Base-by-base conservation (phyloP, 2,329 filamentous ascomycete species). In the Neonectria ditissima region DNA sequence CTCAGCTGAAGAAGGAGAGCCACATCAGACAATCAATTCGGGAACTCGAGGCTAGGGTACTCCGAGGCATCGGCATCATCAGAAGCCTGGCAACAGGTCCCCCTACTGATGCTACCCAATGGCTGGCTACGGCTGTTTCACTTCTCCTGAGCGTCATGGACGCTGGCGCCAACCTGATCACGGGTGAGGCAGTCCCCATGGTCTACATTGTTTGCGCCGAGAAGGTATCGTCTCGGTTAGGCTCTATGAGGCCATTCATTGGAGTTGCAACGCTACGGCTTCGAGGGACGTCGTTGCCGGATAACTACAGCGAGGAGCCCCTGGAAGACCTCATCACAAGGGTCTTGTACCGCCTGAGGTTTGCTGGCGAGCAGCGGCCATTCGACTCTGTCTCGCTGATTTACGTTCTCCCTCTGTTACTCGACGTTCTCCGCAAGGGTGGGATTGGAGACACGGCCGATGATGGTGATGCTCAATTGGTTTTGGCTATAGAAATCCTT, bases 321-420 rank as follows among this genome's bases (percentile, higher is more conserved):
- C 83, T 98, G 9, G 92, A 93, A 59, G 89, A 91, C 61, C 87
- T 98, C 13, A 86, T 97, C 13, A 97, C 95, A 3, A 88, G 96
- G 77, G 89, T 98, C 1, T 82, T 99, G 5, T 98, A 98, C 78
- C 91, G 95, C 51, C 83, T 99, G 56, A 91, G 94, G 16, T 97
- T 97, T 77, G 87, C 94, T 39, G 91, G 92, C 55, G 96, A 98
- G 76, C 95, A 98, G 77, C 89, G 94, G n/a, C 94, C 95, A 0
- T 94, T 99, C 71, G 96, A 99, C 76, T 85, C 89, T 3, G 91
- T 96, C 4, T 95, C 95, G 1, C 83, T 98, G 24, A 93, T 92
- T 61, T 99, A 98, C 76, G 88, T 94, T 54, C 82, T 98, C 30
- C 93, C 95, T 0, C 84, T 99, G 16, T 80, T 97, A 4, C 90